Percentiles rank a stretch among this genome's conserved stretches.
These are phyloP conservation scores for Exophiala sideris DNA, from an alignment of 2,329 filamentous ascomycete genomes.

Conservation along the genomic window DNA sequence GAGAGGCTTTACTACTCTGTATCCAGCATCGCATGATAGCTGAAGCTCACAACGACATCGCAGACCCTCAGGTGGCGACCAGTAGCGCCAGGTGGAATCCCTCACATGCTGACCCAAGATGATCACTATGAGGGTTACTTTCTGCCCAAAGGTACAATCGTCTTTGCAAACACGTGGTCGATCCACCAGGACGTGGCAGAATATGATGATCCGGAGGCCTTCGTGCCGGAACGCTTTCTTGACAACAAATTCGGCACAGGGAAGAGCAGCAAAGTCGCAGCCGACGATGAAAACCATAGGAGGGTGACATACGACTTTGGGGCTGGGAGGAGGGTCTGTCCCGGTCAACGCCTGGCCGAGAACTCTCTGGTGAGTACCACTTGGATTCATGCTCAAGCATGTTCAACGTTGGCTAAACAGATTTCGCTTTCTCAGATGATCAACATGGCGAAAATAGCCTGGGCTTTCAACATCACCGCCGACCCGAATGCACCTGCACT, in stretches of 20 bases:
- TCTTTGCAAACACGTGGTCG: constrained; percentile 23
- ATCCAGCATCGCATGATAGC: background rate
- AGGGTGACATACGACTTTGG: constrained; percentile 32
- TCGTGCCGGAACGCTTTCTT: constrained; percentile 11
- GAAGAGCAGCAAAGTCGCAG: background rate
- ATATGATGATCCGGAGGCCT: constrained; percentile 13
- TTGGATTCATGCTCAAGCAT: background rate
- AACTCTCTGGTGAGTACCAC: constrained; percentile 12
- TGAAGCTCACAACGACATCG: background rate
- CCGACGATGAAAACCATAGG: constrained; percentile 2
- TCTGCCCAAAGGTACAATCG: constrained; percentile 21
- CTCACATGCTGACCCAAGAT: constrained; percentile 24
- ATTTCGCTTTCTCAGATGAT: constrained; percentile 7
- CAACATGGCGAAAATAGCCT: constrained; percentile 16
- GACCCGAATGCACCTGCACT: constrained; percentile 28
- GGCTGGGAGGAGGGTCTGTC: constrained; percentile 13
- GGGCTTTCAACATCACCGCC: constrained; percentile 17
- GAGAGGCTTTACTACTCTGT: background rate
- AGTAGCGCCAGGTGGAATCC: constrained; percentile 30
- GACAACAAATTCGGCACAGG: constrained; percentile 20
- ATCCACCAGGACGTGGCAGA: constrained; percentile 22
- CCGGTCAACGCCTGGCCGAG: constrained; percentile 15
- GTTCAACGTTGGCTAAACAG: background rate
- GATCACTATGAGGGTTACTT: constrained; percentile 23
- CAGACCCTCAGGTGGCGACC: constrained; percentile 35